These are phyloP conservation scores for Rhododendron vialii DNA, from an alignment of 148 eudicot species.

Conservation along the genomic window DNA sequence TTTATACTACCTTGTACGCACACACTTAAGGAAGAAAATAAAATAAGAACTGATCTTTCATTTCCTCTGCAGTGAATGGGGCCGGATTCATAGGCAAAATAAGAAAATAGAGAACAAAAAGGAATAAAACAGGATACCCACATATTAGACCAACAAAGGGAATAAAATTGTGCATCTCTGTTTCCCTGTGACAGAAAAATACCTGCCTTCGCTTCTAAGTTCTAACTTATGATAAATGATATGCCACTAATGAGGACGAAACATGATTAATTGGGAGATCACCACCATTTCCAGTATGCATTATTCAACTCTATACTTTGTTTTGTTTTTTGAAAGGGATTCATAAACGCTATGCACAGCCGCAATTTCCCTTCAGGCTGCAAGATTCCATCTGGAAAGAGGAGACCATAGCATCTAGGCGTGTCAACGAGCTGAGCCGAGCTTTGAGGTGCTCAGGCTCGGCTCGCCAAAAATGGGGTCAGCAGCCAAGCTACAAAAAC, in stretches of 20 bases:
- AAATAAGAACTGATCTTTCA: background rate
- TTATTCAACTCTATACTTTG: background rate
- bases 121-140: background rate
- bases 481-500: too few species aligned
- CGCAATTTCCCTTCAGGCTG: too few species aligned
- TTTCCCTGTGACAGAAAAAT: background rate
- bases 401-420: background rate
- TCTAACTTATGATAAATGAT: background rate
- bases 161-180: background rate
- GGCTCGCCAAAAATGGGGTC: too few species aligned
- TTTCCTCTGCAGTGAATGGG: background rate
- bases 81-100: background rate
- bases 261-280: background rate
- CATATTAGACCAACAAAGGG: background rate
- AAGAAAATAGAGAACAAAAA: background rate
- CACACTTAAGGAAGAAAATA: background rate
- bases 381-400: background rate
- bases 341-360: too few species aligned
- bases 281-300: background rate
- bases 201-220: background rate
- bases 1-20: background rate
- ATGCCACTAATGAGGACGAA: background rate
- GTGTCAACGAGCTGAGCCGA: too few species aligned
- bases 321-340: too few species aligned
- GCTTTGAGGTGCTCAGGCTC: too few species aligned